Evolutionary conservation across 2,329 filamentous ascomycete genomes (phyloP), one percentile per base, ranked within the genome.

Genomic region (Microsporum canis): DNA sequence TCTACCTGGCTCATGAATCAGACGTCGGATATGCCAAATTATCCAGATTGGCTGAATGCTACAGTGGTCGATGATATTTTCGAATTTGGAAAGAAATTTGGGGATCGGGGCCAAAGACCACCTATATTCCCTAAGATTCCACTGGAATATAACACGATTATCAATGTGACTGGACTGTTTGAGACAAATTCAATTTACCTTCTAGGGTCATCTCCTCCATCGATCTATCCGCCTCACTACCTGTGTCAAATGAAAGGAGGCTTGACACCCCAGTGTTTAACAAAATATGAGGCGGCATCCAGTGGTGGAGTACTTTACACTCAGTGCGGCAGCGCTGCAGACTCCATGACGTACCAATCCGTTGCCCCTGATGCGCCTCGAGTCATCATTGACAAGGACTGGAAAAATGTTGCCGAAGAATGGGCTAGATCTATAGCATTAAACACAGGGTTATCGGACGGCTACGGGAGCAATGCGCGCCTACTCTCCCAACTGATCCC

Each of bases 21-120:
- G 55, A 10, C 72, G 65, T 5, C 14, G 29, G n/a, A 79, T 69
- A 17, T 77, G 65, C 45, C 72, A 69, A 5, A 66, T 61, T 38
- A 68, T 62, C 49, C 79, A 75, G 67, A 68, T 47, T 84, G 75
- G 71, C 68, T 80, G 0, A 85, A 85, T 63, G 70, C 71, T 8
- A 88, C 84, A 0, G 79, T 75, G 0, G 82, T 89, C 0, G 87
- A 91, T 66, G 80, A 88, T 2, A 74, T 91, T 1, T 92, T 92
- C 66, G 77, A 77, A 7, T 91, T 87, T 83, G 84, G 84, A 0
- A 67, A 76, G 1, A 71, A 78, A 36, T 59, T 45, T 17, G 57
- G 57, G 2, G 38, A 57, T 6, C 78, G 83, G 59, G 63, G 69
- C 0, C 76, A 84, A 43, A 72, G 75, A 0, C 80, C 82, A 5